phyloP scores from a whole-genome alignment of 106 monocot species.

The Dactylorhiza incarnata region DNA sequence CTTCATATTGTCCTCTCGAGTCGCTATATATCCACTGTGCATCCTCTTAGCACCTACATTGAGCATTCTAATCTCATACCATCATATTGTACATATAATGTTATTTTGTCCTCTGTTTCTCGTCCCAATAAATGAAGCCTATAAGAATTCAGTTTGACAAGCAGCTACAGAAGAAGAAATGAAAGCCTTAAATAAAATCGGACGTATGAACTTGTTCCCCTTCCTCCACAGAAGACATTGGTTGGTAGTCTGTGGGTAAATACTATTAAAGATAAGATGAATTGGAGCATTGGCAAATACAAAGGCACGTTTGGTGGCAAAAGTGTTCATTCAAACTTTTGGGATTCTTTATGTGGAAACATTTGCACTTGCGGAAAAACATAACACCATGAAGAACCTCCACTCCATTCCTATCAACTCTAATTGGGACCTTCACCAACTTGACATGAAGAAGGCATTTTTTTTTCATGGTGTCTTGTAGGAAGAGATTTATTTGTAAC shows the following conservation, averaged over 20 bases:
- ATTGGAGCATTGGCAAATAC: background rate
- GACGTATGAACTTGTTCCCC: background rate
- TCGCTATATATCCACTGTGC: background rate
- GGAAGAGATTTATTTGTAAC: background rate
- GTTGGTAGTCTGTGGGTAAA: background rate
- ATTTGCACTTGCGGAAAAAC: background rate
- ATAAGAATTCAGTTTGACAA: background rate
- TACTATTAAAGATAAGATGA: background rate
- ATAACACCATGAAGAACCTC: background rate
- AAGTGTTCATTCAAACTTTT: background rate
- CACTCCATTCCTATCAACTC: background rate
- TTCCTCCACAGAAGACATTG: background rate
- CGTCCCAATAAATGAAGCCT: background rate
- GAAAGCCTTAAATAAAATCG: background rate
- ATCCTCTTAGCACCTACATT: background rate
- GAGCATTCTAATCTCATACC: background rate
- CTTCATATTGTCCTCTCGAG: too few species aligned
- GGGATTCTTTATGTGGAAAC: background rate
- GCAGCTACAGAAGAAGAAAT: background rate
- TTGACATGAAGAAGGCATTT: background rate
- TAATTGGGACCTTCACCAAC: background rate
- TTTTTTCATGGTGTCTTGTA: background rate
- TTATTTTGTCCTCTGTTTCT: background rate
- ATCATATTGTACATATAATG: background rate
- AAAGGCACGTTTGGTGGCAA: background rate